These are phyloP conservation scores for Cercospora canescens DNA, from an alignment of 2,329 filamentous ascomycete genomes.

Conservation along the genomic window DNA sequence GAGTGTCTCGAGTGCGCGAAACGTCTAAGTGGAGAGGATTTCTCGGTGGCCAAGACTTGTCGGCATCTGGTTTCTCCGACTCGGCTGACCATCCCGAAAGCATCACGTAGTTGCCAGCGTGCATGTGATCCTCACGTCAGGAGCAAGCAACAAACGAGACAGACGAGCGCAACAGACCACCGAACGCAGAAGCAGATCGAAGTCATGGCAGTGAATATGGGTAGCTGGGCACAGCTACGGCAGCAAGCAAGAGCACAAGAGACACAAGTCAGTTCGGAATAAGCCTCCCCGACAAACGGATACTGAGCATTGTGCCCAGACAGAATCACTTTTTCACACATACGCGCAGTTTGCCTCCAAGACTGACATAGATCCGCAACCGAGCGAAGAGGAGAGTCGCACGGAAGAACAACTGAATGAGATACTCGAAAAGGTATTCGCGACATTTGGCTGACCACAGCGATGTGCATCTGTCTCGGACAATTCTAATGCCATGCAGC, in stretches of 20 bases:
- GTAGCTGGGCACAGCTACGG: constrained; percentile 85
- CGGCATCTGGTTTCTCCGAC: not conserved
- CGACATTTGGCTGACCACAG: not conserved
- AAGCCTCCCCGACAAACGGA: constrained; percentile 19
- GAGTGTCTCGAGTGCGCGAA: not conserved
- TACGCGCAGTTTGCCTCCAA: constrained; percentile 90
- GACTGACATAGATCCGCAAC: constrained; percentile 75
- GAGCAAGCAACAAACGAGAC: not conserved
- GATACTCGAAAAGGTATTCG: constrained; percentile 71
- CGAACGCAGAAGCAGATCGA: not conserved
- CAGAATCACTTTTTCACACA: constrained; percentile 76
- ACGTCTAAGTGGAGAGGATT: constrained; percentile 8
- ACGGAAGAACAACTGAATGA: constrained; percentile 82
- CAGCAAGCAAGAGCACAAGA: constrained; percentile 89
- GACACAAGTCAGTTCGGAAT: constrained; percentile 67
- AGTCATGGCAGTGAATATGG: constrained; percentile 43
- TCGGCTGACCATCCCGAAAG: not conserved
- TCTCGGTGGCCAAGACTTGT: constrained; percentile 6
- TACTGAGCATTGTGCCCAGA: constrained; percentile 54
- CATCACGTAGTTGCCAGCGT: not conserved
- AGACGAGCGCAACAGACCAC: not conserved
- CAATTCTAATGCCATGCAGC: constrained; percentile 50
- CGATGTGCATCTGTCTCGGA: not conserved
- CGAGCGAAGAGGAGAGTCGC: constrained; percentile 78
- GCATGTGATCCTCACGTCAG: not conserved